Evolutionary conservation across 2,329 filamentous ascomycete genomes (phyloP), one percentile per base, ranked within the genome.

Genomic region (Mollisia scopiformis): DNA sequence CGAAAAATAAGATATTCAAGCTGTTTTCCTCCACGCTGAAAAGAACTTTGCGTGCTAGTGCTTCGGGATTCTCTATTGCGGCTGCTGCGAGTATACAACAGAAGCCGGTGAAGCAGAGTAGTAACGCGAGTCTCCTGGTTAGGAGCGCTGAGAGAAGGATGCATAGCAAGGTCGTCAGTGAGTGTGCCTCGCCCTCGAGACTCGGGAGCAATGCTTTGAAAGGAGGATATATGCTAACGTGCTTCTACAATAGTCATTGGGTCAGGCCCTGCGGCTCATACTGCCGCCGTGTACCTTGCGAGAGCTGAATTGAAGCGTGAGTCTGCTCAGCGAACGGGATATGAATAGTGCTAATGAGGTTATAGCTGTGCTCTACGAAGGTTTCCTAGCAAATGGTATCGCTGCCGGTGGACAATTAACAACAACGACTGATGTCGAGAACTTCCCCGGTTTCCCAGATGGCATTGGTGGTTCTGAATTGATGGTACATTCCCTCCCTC

Each of bases 351-450:
- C 59, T 66, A 59, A 66, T 57, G 43, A 19, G 11, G 43, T 5
- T 41, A 28, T 57, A 73, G 87, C 95, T 65, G 91, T 97, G 65
- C 84, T 99, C 69, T 99, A 98, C 76, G 95, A 99, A 81, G 95
- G 95, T 70, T 97, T 99, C 85, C 88, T 99, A 76, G 95, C 95
- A 71, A 95, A 97, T 74, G 95, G 94, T 73, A 96, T 96, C 72
- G 95, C 95, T 6, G 92, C 95, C 47, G 95, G 95, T 69, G 95
- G 95, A 60, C 95, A 99, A 83, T 84, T 99, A 69, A 99, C 96
- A 58, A 99, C 96, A 27, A 99, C 95, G 58, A 98, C 96, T 72
- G 96, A 99, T 69, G 88, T 99, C 62, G 95, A 99, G 83, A 99
- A 99, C 85, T 99, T 90, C 79, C 95, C 95, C 27, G 95, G 95